A percentile compares a stretch with the other conserved stretches of the same genome.
Evolutionary conservation across 805 yeast genomes (phyloP).

Genomic region (Saccharomyces paradoxus): DNA sequence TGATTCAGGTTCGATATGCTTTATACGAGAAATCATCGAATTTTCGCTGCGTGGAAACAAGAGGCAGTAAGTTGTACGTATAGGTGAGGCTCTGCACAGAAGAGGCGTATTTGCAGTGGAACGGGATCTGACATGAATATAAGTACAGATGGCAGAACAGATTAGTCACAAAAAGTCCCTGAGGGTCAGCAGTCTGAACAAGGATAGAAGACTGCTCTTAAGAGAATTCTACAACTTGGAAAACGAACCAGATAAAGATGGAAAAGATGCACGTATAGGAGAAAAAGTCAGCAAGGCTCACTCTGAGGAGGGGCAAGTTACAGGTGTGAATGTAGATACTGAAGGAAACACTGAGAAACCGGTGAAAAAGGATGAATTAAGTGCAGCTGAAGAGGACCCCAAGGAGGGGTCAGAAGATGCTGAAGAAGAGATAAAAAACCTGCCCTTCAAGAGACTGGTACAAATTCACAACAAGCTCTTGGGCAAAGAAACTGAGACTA

Average conservation of each 20-base stretch:
- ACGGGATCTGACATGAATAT: neutral
- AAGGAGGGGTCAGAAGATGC: neutral
- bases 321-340: neutral
- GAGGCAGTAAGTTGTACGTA: neutral
- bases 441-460: conserved; percentile 18
- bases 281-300: neutral
- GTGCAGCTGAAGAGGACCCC: neutral
- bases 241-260: conserved; percentile 1
- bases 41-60: neutral
- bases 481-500: conserved; percentile 24
- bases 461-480: conserved; percentile 22
- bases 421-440: conserved; percentile 8
- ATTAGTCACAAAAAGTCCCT: conserved; percentile 27
- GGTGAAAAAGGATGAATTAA: neutral
- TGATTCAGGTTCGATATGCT: neutral
- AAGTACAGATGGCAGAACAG: conserved; percentile 22
- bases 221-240: conserved; percentile 22
- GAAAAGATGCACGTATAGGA: neutral
- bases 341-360: neutral
- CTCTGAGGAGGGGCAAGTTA: neutral
- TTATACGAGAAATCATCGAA: neutral
- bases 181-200: conserved; percentile 13
- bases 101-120: neutral
- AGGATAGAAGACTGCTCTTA: conserved; percentile 19
- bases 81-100: neutral